Percentiles rank a stretch among this genome's conserved stretches.
These are phyloP conservation scores for Diaporthe aspalathi DNA, from an alignment of 2,329 filamentous ascomycete genomes.

Conservation along the genomic window DNA sequence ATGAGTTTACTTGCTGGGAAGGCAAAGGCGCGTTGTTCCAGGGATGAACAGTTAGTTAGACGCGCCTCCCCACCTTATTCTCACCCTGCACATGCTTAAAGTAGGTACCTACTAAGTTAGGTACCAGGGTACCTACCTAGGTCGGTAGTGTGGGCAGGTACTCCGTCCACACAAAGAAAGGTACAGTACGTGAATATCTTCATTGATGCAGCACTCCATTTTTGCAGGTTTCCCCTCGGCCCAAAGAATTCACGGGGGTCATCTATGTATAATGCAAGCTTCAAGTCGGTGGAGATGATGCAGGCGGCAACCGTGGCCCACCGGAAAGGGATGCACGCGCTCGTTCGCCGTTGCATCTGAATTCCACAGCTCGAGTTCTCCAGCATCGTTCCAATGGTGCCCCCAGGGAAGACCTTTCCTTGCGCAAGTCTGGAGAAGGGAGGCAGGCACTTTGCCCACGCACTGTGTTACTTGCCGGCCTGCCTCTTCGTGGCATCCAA, in stretches of 20 bases:
- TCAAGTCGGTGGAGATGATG: not conserved
- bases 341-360: constrained; percentile 21
- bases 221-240: not conserved
- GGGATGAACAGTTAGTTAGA: not conserved
- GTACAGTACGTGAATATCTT: too few relatives aligned
- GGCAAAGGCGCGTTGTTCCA: not conserved
- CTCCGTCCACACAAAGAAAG: not conserved
- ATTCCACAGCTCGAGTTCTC: not conserved
- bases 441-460: not conserved
- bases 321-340: constrained; percentile 1
- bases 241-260: not conserved
- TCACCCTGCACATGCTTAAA: not conserved
- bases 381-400: not conserved
- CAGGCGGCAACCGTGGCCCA: not conserved
- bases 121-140: not conserved
- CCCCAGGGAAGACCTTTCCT: not conserved
- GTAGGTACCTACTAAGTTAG: too few relatives aligned
- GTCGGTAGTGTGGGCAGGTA: not conserved
- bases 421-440: constrained; percentile 9
- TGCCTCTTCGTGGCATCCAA: constrained; percentile 13
- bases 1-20: not conserved
- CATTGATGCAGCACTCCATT: not conserved
- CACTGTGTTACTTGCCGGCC: constrained; percentile 24
- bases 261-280: not conserved
- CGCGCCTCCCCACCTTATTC: constrained; percentile 28